Evolutionary conservation across 1,139 yeast species (phyloP).

Genomic region (Suhomyces choctaworum): DNA sequence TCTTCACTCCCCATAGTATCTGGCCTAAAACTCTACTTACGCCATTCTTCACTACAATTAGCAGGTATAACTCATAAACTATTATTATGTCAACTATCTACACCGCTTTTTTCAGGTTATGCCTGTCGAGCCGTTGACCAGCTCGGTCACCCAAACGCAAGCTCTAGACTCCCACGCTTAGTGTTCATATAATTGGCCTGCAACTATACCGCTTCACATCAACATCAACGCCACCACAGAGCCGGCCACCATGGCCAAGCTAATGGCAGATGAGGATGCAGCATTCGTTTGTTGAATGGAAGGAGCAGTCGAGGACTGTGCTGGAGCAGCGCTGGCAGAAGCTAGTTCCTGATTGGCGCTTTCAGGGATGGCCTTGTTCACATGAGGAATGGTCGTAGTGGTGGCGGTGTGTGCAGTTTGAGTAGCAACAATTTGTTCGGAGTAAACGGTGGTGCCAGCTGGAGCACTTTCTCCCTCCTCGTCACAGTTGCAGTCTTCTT

Average conservation of each 20-base stretch:
- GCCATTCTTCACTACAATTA: no score
- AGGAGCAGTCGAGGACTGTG: conserved; percentile 5
- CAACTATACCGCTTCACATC: conserved; percentile 20
- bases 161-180: no score
- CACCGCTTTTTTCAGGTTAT: not conserved
- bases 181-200: conserved; percentile 21
- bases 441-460: conserved; percentile 6
- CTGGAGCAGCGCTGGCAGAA: conserved; percentile 6
- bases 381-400: conserved; percentile 9
- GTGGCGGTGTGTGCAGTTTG: conserved; percentile 7
- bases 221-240: conserved; percentile 16
- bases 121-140: not conserved
- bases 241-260: conserved; percentile 11
- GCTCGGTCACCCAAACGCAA: not conserved
- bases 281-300: conserved; percentile 6
- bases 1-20: no score
- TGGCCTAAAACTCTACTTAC: no score
- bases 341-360: conserved; percentile 1
- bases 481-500: conserved; percentile 9
- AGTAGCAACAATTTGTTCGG: conserved; percentile 7
- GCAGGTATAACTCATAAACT: no score
- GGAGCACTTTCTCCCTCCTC: conserved; percentile 8
- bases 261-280: conserved; percentile 4
- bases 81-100: no score
- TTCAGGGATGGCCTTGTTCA: conserved; percentile 8